Evolutionary conservation across 208 protist genomes (phyloP).

Genomic region (Naegleria gruberi): DNA sequence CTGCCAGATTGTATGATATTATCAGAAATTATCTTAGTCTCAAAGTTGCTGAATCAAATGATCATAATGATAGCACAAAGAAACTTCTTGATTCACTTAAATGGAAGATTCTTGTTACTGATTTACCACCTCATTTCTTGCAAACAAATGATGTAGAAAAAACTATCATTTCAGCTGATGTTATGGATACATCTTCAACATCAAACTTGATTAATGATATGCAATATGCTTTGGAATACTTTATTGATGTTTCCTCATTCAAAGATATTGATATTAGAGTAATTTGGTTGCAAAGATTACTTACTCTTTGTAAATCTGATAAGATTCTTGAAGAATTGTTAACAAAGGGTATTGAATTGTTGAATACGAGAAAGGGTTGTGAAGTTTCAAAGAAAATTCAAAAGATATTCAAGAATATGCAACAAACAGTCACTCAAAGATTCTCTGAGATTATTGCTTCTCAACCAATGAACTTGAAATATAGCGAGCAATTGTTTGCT

Average conservation of each 20-base stretch:
- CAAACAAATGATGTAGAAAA: neutral
- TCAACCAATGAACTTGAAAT: neutral
- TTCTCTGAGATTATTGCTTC: neutral
- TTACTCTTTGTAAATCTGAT: neutral
- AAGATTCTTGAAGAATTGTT: neutral
- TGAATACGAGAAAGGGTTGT: neutral
- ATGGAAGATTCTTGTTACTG: neutral
- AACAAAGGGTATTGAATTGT: neutral
- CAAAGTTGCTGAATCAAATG: neutral
- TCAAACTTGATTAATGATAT: neutral
- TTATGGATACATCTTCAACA: neutral
- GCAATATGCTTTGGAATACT: slow-evolving; percentile 8
- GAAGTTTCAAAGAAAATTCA: neutral
- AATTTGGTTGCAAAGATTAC: neutral
- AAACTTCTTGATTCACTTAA: neutral
- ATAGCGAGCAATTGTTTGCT: neutral
- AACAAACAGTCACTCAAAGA: neutral
- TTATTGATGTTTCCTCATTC: neutral
- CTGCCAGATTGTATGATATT: neutral
- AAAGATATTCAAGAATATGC: neutral
- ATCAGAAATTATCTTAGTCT: neutral
- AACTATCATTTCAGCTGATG: neutral
- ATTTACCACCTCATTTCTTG: neutral
- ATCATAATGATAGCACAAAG: neutral
- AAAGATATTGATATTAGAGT: neutral